Evolutionary conservation across 352 stramenopile species (phyloP).

Genomic region (Phytopythium oedochilum): DNA sequence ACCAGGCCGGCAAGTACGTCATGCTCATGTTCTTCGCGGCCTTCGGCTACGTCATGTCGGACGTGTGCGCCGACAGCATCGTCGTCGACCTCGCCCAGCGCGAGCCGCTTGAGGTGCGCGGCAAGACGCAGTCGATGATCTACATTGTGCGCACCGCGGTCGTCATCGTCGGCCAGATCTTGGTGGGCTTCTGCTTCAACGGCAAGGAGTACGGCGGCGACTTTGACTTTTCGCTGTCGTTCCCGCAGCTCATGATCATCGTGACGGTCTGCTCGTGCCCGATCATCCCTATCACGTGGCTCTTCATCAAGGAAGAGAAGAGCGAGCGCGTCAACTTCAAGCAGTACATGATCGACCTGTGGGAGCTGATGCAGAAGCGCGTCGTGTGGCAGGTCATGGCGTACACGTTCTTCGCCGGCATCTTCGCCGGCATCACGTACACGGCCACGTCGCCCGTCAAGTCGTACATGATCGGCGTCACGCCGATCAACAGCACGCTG

Average conservation of each 20-base stretch:
- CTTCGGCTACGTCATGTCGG: conserved; percentile 61
- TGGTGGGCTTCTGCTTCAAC: conserved; percentile 45
- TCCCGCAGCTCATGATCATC: conserved; percentile 17
- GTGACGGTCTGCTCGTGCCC: conserved; percentile 14
- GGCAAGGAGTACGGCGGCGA: conserved; percentile 38
- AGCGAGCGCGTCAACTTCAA: conserved; percentile 8
- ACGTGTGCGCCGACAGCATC: conserved; percentile 60
- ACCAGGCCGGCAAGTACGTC: conserved; percentile 31
- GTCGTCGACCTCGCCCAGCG: conserved; percentile 24
- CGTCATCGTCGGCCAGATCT: conserved; percentile 17
- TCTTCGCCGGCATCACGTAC: conserved; percentile 11
- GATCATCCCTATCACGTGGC: conserved; percentile 8
- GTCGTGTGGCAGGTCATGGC: conserved; percentile 20
- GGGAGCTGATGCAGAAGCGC: conserved; percentile 15
- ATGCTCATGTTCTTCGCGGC: conserved; percentile 59
- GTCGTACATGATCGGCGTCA: conserved; percentile 11
- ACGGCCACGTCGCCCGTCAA: conserved; percentile 4
- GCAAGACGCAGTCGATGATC: conserved; percentile 18
- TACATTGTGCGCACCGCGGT: conserved; percentile 18
- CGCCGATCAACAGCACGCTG: conserved; percentile 13
- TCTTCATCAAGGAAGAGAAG: conserved; percentile 25
- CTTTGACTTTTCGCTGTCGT: conserved; percentile 30
- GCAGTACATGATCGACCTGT: conserved; percentile 17
- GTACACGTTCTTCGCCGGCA: conserved; percentile 8
- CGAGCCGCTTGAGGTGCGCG: conserved; percentile 3